Evolutionary conservation across 305 asterid genomes (phyloP), one percentile per base, ranked within the genome.

Genomic region (Rubia balearica): DNA sequence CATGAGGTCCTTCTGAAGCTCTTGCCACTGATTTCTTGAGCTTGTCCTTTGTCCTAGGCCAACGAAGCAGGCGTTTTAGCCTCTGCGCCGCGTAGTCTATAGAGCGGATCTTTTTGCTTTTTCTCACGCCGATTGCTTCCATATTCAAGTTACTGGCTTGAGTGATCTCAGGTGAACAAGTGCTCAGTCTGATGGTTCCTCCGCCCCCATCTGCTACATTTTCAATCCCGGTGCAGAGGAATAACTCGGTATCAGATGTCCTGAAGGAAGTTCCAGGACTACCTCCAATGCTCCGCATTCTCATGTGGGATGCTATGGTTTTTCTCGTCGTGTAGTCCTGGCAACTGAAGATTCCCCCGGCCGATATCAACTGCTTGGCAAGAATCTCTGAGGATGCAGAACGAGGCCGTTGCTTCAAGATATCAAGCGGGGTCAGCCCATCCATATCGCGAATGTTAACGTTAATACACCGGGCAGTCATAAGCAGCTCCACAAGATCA

Each of bases 181-280:
- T 60, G 80, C 80, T 76, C 68, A 75, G 70, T 1, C 69, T 79
- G 1, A 72, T 74, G 65, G 80, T 76, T 5, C 82, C 85, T 46
- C 66, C 24, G 57, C 83, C 24, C 51, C 83, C 84, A 7, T 84
- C 90, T 0, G 89, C 74, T 5, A 72, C 85, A 27, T 77, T 83
- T 74, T 85, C 96, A 42, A 89, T 63, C 22, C 97, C 96, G 0
- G 92, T 88, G 77, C 81, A 78, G 68, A 88, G 61, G 63, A 94
- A 89, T 64, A 94, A 91, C 73, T 94, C 96, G 0, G 82, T 77
- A 74, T 94, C 98, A 22, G 90, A 89, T 48, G 86, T 82, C 72
- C 90, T 76, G 79, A 94, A 94, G 5, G 96, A 91, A 7, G 96
- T 88, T n/a, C 98, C 97, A 0, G 98, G 98, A 71, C 96, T 91